Evolutionary conservation across 352 stramenopile genomes (phyloP).

Genomic region (Pythium myriotylum): DNA sequence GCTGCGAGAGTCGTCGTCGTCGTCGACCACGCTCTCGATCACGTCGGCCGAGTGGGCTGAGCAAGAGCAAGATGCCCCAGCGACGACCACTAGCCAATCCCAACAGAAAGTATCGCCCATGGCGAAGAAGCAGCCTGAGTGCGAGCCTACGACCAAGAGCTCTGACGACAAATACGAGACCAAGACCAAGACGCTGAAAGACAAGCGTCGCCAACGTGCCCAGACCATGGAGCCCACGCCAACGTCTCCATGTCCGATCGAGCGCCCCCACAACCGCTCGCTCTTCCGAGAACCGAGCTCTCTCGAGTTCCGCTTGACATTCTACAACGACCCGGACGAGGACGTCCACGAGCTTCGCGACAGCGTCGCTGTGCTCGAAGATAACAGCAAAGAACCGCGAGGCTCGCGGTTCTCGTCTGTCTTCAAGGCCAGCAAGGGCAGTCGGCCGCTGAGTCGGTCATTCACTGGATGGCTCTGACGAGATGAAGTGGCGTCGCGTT

Average conservation of each 20-base stretch:
- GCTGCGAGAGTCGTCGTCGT: constrained; percentile 15
- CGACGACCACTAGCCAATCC: background rate
- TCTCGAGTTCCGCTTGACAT: constrained; percentile 22
- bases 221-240: constrained; percentile 19
- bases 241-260: background rate
- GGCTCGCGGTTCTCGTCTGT: background rate
- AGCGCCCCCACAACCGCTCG: constrained; percentile 4
- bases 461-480: background rate
- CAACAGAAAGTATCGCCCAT: background rate
- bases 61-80: constrained; percentile 10
- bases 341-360: background rate
- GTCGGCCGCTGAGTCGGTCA: constrained; percentile 17
- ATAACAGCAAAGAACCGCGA: background rate
- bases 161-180: background rate
- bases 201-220: constrained; percentile 16
- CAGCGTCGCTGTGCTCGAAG: background rate
- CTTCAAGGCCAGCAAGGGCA: constrained; percentile 6
- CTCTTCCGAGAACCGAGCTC: constrained; percentile 13
- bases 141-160: background rate
- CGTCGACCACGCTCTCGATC: constrained; percentile 21
- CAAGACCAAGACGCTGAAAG: background rate
- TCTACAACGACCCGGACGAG: constrained; percentile 20
- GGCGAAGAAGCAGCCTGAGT: constrained; percentile 3
- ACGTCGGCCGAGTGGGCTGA: constrained; percentile 7
- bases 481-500: background rate